phyloP scores from a whole-genome alignment of 371 early-diverging fungal species.

The Entomophthora muscae region DNA sequence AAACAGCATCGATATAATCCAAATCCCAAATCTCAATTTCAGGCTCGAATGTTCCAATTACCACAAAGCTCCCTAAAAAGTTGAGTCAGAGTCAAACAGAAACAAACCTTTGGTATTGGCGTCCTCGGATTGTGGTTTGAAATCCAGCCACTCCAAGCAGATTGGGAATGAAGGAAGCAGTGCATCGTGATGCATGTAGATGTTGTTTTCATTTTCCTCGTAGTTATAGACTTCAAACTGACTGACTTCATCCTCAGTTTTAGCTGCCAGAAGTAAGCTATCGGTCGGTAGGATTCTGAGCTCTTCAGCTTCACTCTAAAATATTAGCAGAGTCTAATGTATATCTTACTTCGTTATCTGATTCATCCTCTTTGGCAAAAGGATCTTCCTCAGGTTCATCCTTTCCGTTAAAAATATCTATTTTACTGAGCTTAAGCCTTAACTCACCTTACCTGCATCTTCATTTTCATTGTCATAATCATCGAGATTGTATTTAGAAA shows the following conservation, averaged over 20 bases:
- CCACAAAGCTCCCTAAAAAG: conserved; percentile 58
- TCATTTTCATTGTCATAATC: conserved; percentile 35
- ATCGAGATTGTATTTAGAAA: conserved; percentile 60
- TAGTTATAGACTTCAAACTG: conserved; percentile 85
- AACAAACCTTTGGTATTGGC: background rate
- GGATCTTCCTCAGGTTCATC: conserved; percentile 28
- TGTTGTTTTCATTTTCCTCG: conserved; percentile 53
- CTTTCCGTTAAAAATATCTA: conserved; percentile 68
- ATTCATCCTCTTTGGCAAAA: background rate
- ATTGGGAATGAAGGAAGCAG: conserved; percentile 94
- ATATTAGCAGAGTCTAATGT: too few relatives aligned
- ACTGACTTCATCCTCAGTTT: conserved; percentile 88
- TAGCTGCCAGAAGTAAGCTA: conserved; percentile 73
- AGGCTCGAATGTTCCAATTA: conserved; percentile 89
- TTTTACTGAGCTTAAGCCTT: conserved; percentile 48
- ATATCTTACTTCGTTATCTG: too few relatives aligned
- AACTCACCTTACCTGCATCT: too few relatives aligned
- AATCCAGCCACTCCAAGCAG: conserved; percentile 19
- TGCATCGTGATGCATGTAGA: conserved; percentile 94
- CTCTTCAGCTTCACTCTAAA: too few relatives aligned
- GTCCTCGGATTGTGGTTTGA: background rate
- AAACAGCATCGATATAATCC: conserved; percentile 73
- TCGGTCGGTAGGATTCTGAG: too few relatives aligned
- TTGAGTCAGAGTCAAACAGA: background rate
- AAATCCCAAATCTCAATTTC: conserved; percentile 96